A percentile compares a stretch with the other conserved stretches of the same genome.
Conservation (phyloP, 164 flowering plant genomes). For the Sedum album region DNA sequence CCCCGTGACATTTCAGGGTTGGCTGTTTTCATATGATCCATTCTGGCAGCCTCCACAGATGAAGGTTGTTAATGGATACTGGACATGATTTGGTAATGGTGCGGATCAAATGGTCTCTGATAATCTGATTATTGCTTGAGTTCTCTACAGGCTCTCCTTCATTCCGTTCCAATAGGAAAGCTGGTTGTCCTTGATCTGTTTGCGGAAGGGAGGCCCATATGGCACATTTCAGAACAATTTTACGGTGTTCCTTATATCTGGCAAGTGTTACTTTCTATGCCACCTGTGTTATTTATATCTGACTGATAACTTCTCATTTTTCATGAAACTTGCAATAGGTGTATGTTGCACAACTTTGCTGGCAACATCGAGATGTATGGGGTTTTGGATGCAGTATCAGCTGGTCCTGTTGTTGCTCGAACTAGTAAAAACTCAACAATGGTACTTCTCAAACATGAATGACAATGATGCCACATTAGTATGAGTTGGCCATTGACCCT, state of each 20-base stretch:
- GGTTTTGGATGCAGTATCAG: constrained; percentile 50
- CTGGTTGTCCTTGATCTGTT: constrained; percentile 72
- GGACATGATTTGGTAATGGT: neutral
- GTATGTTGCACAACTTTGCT: constrained; percentile 81
- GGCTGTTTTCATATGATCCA: constrained; percentile 73
- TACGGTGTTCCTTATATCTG: constrained; percentile 79
- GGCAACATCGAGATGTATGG: constrained; percentile 84
- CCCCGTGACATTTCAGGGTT: constrained; percentile 35
- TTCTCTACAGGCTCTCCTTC: constrained; percentile 60
- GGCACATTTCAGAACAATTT: constrained; percentile 61
- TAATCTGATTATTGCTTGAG: neutral
- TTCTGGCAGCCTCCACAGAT: constrained; percentile 81
- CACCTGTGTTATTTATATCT: no score
- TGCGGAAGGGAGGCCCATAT: constrained; percentile 76
- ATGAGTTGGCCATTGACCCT: neutral
- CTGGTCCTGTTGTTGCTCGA: constrained; percentile 71
- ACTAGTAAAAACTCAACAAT: constrained; percentile 60
- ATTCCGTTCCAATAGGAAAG: constrained; percentile 67
- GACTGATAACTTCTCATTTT: no score
- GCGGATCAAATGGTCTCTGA: neutral
- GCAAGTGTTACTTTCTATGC: constrained; percentile 24
- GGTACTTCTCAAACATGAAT: constrained; percentile 28
- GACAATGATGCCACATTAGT: neutral
- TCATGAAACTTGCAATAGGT: no score
- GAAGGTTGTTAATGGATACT: constrained; percentile 35